Conservation (phyloP, 164 flowering plant species). For the Tinospora cordifolia region DNA sequence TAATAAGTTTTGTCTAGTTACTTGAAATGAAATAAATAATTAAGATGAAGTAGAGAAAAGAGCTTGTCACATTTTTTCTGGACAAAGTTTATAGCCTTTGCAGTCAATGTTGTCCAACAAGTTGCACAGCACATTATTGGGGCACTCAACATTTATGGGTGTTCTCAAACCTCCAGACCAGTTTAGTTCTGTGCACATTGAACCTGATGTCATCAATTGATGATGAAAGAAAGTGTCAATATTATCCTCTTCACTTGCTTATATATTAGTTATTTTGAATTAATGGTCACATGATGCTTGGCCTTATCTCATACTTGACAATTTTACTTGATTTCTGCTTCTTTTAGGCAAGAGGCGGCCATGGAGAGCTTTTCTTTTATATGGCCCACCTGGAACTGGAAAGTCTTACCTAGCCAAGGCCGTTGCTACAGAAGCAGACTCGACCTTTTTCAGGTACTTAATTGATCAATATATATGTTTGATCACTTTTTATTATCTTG, state of each 20-base stretch:
- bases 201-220: neutral
- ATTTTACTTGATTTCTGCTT: conserved; percentile 9
- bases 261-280: neutral
- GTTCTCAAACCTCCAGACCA: neutral
- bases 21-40: neutral
- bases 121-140: neutral
- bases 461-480: neutral
- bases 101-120: neutral
- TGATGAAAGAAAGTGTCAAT: neutral
- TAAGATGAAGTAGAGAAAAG: neutral
- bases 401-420: conserved; percentile 97
- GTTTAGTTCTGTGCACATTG: neutral
- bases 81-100: too few relatives aligned
- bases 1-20: neutral
- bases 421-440: conserved; percentile 97
- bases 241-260: neutral
- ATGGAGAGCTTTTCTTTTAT: conserved; percentile 89
- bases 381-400: conserved; percentile 99
- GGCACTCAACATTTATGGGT: neutral
- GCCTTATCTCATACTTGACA: neutral
- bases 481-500: neutral
- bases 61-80: neutral
- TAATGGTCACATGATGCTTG: neutral
- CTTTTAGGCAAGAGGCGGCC: conserved; percentile 77
- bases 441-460: conserved; percentile 76